Base-by-base conservation (phyloP, 2,329 filamentous ascomycete genomes). In the Hymenoscyphus scutula region DNA sequence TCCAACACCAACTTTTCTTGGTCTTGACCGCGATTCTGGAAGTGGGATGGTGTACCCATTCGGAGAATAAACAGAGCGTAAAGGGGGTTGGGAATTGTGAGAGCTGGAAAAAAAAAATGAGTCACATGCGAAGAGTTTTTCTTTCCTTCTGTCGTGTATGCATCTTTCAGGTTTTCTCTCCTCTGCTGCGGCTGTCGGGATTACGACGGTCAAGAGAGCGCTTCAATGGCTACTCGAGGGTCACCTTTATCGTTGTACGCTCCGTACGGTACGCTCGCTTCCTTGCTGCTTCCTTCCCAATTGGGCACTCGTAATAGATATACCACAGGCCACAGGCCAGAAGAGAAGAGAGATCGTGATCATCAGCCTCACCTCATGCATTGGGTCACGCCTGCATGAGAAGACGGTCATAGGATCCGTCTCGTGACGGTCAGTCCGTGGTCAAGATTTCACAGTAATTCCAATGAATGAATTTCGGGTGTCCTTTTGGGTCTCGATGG, bases 101-200 rank as follows among this genome's bases (percentile, higher is more conserved):
- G 45, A 27, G 45, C n/a, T 27, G 45, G 25, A 23, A 15, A 5
- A 19, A 17, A 23, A 15, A 5, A 19, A 17, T 19, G 27, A 29
- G 25, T 54, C 53, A 54, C 25, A 51, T 51, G 45, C 45, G 45
- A 51, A 51, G 45, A 51, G n/a, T 51, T 13, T 51, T n/a, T n/a
- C n/a, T n/a, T n/a, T n/a, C n/a, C n/a, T n/a, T n/a, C n/a, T n/a
- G n/a, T 51, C 45, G 45, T 51, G 45, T 51, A 51, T 51, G 53
- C 25, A 54, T 17, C 53, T n/a, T n/a, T n/a, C n/a, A n/a, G n/a
- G n/a, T 32, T 13, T 13, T 37, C 3, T 37, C 13, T 17, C 13
- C 25, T 32, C n/a, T 54, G 11, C 17, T 32, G 53, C 53, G 25
- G 53, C 53, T 51, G 45, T 51, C 45, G 45, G 45, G 45, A 19